A percentile compares a stretch with the other conserved stretches of the same genome.
Conservation (phyloP, 371 early-diverging fungal genomes). For the Zychaea mexicana region DNA sequence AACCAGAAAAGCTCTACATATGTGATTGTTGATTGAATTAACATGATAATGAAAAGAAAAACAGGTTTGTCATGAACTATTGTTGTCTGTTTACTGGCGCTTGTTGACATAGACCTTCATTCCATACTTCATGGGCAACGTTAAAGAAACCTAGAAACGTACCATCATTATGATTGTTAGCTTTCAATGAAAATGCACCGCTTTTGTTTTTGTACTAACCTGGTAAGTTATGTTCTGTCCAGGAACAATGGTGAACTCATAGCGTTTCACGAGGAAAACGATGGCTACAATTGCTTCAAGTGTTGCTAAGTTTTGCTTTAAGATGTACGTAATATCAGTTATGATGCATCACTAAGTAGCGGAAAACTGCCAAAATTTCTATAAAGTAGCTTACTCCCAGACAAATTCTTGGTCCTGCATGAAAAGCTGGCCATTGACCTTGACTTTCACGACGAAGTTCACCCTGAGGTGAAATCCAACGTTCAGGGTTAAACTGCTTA, state of each 20-base stretch:
- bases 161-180: too few relatives aligned
- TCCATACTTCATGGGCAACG: slow-evolving; percentile 55
- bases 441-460: slow-evolving; percentile 28
- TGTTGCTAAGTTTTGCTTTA: slow-evolving; percentile 59
- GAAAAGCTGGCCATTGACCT: slow-evolving; percentile 49
- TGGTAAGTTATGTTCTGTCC: slow-evolving; percentile 40
- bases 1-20: too few relatives aligned
- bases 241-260: slow-evolving; percentile 45
- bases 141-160: too few relatives aligned
- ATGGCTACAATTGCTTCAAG: slow-evolving; percentile 53
- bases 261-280: slow-evolving; percentile 47
- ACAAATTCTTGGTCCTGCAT: slow-evolving; percentile 50
- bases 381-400: slow-evolving; percentile 8
- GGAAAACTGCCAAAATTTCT: too few relatives aligned
- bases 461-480: slow-evolving; percentile 50
- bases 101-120: slow-evolving; percentile 39
- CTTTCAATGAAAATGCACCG: too few relatives aligned
- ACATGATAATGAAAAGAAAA: too few relatives aligned
- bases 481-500: slow-evolving; percentile 56
- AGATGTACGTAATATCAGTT: slow-evolving; percentile 12
- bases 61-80: too few relatives aligned
- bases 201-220: too few relatives aligned
- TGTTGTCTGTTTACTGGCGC: slow-evolving; percentile 15
- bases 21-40: too few relatives aligned
- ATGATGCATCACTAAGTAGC: background rate